Evolutionary conservation across 352 stramenopile genomes (phyloP), one percentile per base, ranked within the genome.

Genomic region (Thraustotheca clavata): DNA sequence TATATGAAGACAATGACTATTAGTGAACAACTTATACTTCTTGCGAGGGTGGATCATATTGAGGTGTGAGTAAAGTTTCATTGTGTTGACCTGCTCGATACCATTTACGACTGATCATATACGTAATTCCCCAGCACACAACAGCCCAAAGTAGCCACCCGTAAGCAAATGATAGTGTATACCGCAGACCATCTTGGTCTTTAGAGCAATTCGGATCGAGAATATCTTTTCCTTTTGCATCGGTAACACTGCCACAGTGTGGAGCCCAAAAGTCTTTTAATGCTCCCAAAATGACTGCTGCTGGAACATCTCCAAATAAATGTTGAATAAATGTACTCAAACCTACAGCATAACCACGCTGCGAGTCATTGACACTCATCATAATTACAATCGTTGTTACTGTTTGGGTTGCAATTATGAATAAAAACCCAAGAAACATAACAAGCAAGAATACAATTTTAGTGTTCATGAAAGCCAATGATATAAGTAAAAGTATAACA

Each of bases 361-460:
- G 81, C 18, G 75, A 84, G 61, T 82, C 75, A 12, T 91, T 84
- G 52, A 98, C 96, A 1, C 91, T 76, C 46, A 97, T 76, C 60
- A 98, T 88, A 27, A 96, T 75, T 12, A 77, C 82, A 55, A 97
- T 83, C 49, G 87, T 97, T 60, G 93, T 86, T 7, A 79, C 81
- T 4, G 86, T 73, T 12, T 81, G 86, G 7, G 88, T 67, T 31
- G 76, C 79, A 31, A 94, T 73, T 48, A 89, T 77, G 27, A 79
- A 88, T 0, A 88, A 38, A 3, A 77, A 76, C n/a, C 96, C 69
- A 49, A 91, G 75, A 26, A 74, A 55, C 27, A 96, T 59, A 40
- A 94, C 93, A 3, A 70, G 36, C 18, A 78, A 43, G 29, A 73
- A 77, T 27, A 67, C 79, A 41, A 66, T 59, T 16, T 76, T 76